Conservation (phyloP, 345 rosid species). For the Aethionema arabicum region DNA sequence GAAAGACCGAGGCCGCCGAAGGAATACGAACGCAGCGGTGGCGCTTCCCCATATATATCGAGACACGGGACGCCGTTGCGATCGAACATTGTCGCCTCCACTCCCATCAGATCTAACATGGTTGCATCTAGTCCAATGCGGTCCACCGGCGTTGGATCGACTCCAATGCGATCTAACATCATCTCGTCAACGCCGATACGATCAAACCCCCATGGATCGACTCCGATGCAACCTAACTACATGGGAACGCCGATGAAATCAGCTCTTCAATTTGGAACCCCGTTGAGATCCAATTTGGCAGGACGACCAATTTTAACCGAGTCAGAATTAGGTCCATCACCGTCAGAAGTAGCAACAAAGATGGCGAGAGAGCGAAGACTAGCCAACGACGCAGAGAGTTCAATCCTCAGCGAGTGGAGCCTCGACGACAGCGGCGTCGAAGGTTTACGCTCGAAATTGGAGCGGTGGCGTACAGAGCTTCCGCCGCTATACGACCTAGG, state of each 20-base stretch:
- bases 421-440: conserved; percentile 61
- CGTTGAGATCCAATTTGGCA: conserved; percentile 37
- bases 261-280: conserved; percentile 31
- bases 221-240: conserved; percentile 34
- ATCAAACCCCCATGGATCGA: conserved; percentile 29
- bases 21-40: conserved; percentile 23
- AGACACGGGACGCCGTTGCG: conserved; percentile 37
- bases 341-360: conserved; percentile 78
- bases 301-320: conserved; percentile 45
- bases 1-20: conserved; percentile 27
- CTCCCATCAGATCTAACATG: conserved; percentile 35
- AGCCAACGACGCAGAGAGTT: conserved; percentile 49
- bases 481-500: conserved; percentile 63
- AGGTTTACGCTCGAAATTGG: conserved; percentile 77
- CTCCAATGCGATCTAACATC: conserved; percentile 34
- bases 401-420: conserved; percentile 53
- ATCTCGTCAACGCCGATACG: conserved; percentile 27
- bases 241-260: conserved; percentile 39
- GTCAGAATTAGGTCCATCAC: conserved; percentile 81
- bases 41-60: conserved; percentile 34
- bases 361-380: conserved; percentile 44
- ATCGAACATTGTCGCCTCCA: conserved; percentile 32
- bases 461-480: conserved; percentile 75
- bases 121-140: conserved; percentile 31
- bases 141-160: conserved; percentile 24